Base-by-base conservation (phyloP, 176 grass and related monocot species). In the Aegilops sharonensis region DNA sequence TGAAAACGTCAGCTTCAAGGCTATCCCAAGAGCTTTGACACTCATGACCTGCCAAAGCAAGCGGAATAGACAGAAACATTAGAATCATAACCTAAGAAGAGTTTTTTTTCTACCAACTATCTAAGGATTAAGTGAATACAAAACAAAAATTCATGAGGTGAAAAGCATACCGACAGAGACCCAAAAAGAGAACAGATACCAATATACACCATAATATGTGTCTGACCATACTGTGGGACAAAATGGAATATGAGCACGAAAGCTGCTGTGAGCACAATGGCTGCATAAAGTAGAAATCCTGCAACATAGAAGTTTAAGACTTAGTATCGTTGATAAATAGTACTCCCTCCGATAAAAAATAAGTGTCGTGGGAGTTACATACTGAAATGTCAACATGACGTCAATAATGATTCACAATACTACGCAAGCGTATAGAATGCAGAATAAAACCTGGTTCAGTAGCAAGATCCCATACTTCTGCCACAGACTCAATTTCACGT, bases 21-120 rank as follows among this genome's bases (percentile, higher is more conserved):
- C 95, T 66, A 98, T 98, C 75, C 95, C 95, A 85, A 98, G 91
- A 61, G 95, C 95, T 92, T 98, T 95, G 50, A 98, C 91, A 82
- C 93, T 98, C 95, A 98, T 98, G 85, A 98, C 95, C 95, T 98
- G 85, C 40, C 77, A 82, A 64, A 83, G 76, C 77, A 78, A 91
- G 50, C 4, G 42, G 18, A 84, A 75, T 48, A 72, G 10, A 80
- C 50, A 32, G 17, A 71, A 81, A 76, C 29, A 18, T 52, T 78
- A 71, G 82, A 62, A 81, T 32, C 60, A 14, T 69, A 48, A 48
- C 10, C 32, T 40, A 39, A 24, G 57, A 17, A 59, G 20, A 2
- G 21, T 37, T 48, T 59, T 39, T 39, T 78, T 59, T 61, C 77
- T 62, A 78, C 40, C 24, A 79, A 30, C 18, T 43, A 42, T 37